Evolutionary conservation across 2,329 filamentous ascomycete genomes (phyloP).

Genomic region (Ceratocystis huliohia): DNA sequence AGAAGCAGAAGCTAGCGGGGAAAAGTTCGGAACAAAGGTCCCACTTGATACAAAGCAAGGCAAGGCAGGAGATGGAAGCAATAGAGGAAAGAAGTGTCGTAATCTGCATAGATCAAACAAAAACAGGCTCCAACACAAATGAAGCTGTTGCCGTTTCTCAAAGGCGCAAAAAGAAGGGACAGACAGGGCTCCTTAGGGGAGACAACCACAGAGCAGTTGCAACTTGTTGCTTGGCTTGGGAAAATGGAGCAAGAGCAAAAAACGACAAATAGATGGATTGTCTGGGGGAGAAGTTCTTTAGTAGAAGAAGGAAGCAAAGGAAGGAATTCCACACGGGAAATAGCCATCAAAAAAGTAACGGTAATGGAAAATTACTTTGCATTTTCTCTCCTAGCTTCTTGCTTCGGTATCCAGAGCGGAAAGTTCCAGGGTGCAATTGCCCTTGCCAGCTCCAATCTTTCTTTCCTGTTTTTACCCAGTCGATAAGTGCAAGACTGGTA

Average conservation of each 20-base stretch:
- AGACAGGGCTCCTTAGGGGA: not conserved
- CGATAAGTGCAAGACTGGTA: not conserved
- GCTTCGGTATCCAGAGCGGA: not conserved
- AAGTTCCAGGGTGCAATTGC: not conserved
- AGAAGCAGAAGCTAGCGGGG: conserved; percentile 3
- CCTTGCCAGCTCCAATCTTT: not conserved
- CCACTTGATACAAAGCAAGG: conserved; percentile 7
- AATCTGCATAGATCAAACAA: conserved; percentile 8
- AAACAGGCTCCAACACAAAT: conserved; percentile 4
- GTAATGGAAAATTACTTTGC: not conserved
- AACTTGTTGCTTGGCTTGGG: not conserved
- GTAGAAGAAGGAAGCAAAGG: conserved; percentile 2
- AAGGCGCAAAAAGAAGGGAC: not conserved
- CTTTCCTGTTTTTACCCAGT: not conserved
- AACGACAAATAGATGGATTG: not conserved
- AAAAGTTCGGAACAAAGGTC: conserved; percentile 7
- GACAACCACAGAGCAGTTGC: not conserved
- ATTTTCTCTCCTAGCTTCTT: not conserved
- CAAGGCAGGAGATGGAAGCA: not conserved
- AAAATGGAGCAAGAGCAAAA: not conserved
- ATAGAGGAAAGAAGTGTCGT: not conserved
- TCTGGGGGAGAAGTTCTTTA: not conserved
- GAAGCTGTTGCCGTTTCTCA: conserved; percentile 4
- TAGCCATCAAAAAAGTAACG: not conserved
- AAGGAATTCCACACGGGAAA: not conserved